These are phyloP conservation scores for Clonostachys solani DNA, from an alignment of 2,329 filamentous ascomycete genomes.

Conservation along the genomic window DNA sequence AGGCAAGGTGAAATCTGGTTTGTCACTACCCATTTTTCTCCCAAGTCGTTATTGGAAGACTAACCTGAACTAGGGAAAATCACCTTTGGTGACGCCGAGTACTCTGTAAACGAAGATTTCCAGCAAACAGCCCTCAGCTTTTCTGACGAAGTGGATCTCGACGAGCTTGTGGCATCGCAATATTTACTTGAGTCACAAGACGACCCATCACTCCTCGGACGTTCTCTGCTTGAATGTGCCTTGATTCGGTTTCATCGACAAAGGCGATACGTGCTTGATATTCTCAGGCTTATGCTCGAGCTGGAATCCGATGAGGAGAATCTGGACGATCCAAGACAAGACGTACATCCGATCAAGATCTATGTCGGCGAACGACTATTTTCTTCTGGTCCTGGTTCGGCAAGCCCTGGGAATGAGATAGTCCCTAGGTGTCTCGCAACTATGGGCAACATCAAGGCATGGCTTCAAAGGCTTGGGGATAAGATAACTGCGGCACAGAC, in stretches of 20 bases:
- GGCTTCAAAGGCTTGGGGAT: conserved; percentile 73
- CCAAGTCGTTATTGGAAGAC: neutral
- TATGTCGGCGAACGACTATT: conserved; percentile 55
- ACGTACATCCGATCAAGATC: conserved; percentile 33
- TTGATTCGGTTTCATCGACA: conserved; percentile 87
- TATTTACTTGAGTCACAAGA: conserved; percentile 71
- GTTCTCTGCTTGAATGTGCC: conserved; percentile 70
- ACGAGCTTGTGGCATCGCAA: conserved; percentile 79
- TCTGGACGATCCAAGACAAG: too few species aligned
- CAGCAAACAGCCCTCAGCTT: conserved; percentile 77
- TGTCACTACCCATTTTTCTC: neutral
- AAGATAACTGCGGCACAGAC: conserved; percentile 71
- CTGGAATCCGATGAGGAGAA: conserved; percentile 47
- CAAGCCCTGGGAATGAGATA: conserved; percentile 26
- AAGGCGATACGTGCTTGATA: conserved; percentile 78
- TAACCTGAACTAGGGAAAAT: conserved; percentile 60
- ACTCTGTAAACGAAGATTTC: conserved; percentile 81
- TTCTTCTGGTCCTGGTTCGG: conserved; percentile 5
- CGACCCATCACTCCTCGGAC: conserved; percentile 64
- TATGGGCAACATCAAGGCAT: conserved; percentile 73
- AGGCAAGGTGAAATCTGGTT: conserved; percentile 63
- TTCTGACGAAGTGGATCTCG: conserved; percentile 83
- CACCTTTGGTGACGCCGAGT: conserved; percentile 67
- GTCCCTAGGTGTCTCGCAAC: conserved; percentile 55
- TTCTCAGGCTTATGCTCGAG: conserved; percentile 74